Percentiles rank a stretch among this genome's conserved stretches.
Conservation (phyloP, 139 green algal genomes). For the Micractinium conductrix region DNA sequence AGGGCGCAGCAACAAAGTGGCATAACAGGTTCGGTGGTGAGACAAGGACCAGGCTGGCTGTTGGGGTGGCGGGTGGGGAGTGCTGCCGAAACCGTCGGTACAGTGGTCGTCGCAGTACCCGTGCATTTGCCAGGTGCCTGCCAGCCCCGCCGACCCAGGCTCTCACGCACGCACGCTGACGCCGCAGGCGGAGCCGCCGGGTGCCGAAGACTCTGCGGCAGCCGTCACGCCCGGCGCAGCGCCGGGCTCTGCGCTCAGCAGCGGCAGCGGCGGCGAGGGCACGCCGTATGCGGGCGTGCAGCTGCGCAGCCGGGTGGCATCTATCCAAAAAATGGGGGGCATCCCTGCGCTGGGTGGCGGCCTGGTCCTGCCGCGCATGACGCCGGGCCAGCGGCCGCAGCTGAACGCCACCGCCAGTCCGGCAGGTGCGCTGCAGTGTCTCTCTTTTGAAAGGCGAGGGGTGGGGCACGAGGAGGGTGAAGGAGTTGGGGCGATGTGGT, state of each 20-base stretch:
- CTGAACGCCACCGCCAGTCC: constrained; percentile 36
- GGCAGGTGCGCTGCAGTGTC: too few species aligned
- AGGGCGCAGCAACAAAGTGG: neutral
- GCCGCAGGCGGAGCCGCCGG: too few species aligned
- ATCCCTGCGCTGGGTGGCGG: constrained; percentile 33
- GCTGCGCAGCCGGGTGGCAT: constrained; percentile 25
- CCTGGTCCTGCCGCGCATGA: constrained; percentile 29
- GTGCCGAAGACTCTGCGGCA: too few species aligned
- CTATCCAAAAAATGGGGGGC: constrained; percentile 29
- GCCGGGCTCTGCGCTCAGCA: neutral
- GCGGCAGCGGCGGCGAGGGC: neutral
- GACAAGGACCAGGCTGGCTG: neutral
- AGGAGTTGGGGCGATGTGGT: too few species aligned
- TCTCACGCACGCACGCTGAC: too few species aligned
- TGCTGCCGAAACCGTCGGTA: too few species aligned
- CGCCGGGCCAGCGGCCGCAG: neutral
- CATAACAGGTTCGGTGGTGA: too few species aligned
- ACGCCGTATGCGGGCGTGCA: constrained; percentile 15
- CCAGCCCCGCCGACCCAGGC: too few species aligned
- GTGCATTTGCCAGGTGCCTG: too few species aligned
- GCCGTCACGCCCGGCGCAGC: neutral
- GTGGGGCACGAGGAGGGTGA: too few species aligned
- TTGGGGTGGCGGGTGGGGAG: neutral
- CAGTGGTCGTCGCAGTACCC: too few species aligned
- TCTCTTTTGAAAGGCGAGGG: too few species aligned